These are phyloP conservation scores for Salix caprea DNA, from an alignment of 345 rosid species.

Conservation along the genomic window DNA sequence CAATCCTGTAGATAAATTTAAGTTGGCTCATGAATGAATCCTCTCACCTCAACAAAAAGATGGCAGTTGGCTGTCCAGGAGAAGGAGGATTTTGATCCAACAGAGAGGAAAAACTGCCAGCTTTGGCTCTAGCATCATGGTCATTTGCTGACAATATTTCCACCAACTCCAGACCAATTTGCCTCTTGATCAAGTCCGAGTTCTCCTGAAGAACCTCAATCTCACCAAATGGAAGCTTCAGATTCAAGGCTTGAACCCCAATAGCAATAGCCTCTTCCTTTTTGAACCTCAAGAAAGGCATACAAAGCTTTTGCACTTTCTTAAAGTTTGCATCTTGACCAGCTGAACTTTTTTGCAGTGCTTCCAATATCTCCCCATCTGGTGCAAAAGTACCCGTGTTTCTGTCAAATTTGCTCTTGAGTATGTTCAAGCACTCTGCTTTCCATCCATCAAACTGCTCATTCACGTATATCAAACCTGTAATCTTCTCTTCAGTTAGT, in stretches of 20 bases:
- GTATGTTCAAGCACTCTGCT: conserved; percentile 73
- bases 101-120: conserved; percentile 50
- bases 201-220: conserved; percentile 71
- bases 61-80: conserved; percentile 79
- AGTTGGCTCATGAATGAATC: background rate
- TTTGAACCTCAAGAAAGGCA: conserved; percentile 91
- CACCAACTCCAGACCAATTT: conserved; percentile 61
- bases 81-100: conserved; percentile 68
- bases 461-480: conserved; percentile 67
- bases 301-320: conserved; percentile 62
- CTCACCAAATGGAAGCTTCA: conserved; percentile 84
- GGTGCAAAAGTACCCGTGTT: conserved; percentile 47
- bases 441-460: conserved; percentile 84
- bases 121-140: conserved; percentile 40
- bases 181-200: conserved; percentile 72
- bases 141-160: conserved; percentile 50
- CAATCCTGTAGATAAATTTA: background rate
- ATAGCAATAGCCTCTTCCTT: conserved; percentile 66
- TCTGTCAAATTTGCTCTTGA: conserved; percentile 53
- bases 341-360: conserved; percentile 43
- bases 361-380: conserved; percentile 60
- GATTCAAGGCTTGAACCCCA: conserved; percentile 68
- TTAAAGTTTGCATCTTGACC: conserved; percentile 62
- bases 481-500: conserved; percentile 43
- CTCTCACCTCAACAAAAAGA: conserved; percentile 49